Evolutionary conservation across 345 rosid species (phyloP), one percentile per base, ranked within the genome.

Genomic region (Arabidopsis suecica): DNA sequence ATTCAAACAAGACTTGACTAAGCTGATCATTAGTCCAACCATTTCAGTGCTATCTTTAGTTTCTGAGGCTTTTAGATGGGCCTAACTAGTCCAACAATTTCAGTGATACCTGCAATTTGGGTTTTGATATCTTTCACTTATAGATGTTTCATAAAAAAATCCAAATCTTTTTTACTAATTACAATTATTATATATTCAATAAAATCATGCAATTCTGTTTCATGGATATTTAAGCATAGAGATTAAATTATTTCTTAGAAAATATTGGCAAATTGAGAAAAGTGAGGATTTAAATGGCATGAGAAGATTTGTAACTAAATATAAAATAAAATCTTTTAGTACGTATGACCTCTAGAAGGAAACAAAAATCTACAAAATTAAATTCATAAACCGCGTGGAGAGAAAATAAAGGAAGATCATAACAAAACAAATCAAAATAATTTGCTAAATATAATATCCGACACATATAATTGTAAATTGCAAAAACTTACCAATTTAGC

Each of bases 351-450:
- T 28, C 3, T 28, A 28, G 30, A 28, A 28, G 2, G 3, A 28
- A 28, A 28, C 2, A 2, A 28, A 28, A 28, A 1, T 28, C 30
- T 1, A 28, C 30, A 28, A 16, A 8, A 36, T 25, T 57, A 16
- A 51, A 33, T 34, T 36, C 40, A 58, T 2, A 16, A 58, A 58
- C 1, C 63, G 23, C 7, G 44, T 36, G 8, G 23, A 25, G 23
- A 25, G 55, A 25, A 14, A 5, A 54, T 53, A 30, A 28, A 2
- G 5, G 16, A 30, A 57, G 23, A 14, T 33, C 13, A 30, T 57
- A 8, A 57, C 40, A 57, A 57, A 8, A 57, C 40, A 57, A 57
- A 57, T 8, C 61, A 30, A 28, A 13, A 18, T 49, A 49, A 49
- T 7, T 50, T 9, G 13, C 13, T 16, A 0, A 54, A 12, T 3